These are phyloP conservation scores for Ilyonectria robusta DNA, from an alignment of 2,329 filamentous ascomycete species.

Conservation along the genomic window DNA sequence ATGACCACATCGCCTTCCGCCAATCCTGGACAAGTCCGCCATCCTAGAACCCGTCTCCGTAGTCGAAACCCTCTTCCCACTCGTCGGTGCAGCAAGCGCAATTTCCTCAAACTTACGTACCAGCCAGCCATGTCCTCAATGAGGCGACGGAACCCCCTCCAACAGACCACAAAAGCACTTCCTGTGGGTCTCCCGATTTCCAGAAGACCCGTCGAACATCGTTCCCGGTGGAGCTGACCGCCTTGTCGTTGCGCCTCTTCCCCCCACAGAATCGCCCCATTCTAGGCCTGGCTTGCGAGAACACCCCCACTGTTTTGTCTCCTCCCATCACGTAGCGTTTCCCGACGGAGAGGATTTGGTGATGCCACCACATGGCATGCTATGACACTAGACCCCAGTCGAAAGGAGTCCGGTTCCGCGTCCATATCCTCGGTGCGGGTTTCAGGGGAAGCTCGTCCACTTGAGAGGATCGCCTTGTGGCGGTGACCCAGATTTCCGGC, in stretches of 20 bases:
- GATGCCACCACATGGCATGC: slow-evolving; percentile 38
- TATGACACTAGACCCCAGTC: slow-evolving; percentile 28
- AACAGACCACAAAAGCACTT: slow-evolving; percentile 36
- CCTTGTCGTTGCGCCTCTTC: slow-evolving; percentile 31
- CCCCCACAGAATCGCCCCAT: slow-evolving; percentile 24
- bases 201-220: slow-evolving; percentile 41
- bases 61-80: slow-evolving; percentile 10
- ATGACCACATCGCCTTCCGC: slow-evolving; percentile 13
- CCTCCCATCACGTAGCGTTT: slow-evolving; percentile 30
- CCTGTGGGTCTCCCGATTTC: slow-evolving; percentile 37
- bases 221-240: slow-evolving; percentile 23
- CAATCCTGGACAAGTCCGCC: slow-evolving; percentile 13
- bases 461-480: slow-evolving; percentile 38
- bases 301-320: slow-evolving; percentile 40
- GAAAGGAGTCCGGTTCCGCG: slow-evolving; percentile 30
- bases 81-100: slow-evolving; percentile 9
- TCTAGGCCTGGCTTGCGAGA: slow-evolving; percentile 29
- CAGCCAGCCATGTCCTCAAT: slow-evolving; percentile 21
- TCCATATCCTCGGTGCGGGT: slow-evolving; percentile 39
- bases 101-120: slow-evolving; percentile 21
- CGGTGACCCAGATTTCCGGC: slow-evolving; percentile 39
- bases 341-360: slow-evolving; percentile 26
- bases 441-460: slow-evolving; percentile 41
- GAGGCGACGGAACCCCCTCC: slow-evolving; percentile 33
- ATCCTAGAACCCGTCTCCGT: slow-evolving; percentile 20